Evolutionary conservation across 2,329 filamentous ascomycete species (phyloP), one percentile per base, ranked within the genome.

Genomic region (Aspergillus aculeatinus): DNA sequence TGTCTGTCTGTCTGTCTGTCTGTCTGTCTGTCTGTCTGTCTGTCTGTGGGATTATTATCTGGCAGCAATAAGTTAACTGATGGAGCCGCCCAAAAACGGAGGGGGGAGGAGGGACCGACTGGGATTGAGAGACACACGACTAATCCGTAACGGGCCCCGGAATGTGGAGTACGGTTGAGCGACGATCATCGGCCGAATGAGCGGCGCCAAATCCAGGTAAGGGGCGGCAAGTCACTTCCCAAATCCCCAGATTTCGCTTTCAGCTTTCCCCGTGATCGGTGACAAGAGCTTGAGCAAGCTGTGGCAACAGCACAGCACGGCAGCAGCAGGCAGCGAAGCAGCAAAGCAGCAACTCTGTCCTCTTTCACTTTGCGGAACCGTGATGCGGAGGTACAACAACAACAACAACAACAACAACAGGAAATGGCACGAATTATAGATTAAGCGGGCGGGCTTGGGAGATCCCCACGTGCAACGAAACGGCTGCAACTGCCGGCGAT

Each of bases 151-250:
- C 64, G 59, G 48, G 60, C 52, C 55, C 27, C 54, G 51, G 55
- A 61, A 59, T 51, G 62, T 60, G 62, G 57, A 62, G 60, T 21
- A 21, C 21, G 21, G 21, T 44, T 51, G 44, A 51, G 44, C 14
- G 51, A 29, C 42, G 35, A 27, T 44, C 51, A 21, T 50, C 29
- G 25, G 51, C 51, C 42, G 51, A 53, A 44, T 44, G 39, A 44
- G 39, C 39, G 39, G 16, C 39, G 39, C 39, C 39, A 9, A 44
- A 44, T 44, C 39, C 14, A 44, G 16, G 14, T 19, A 44, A 44
- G 39, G 39, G 39, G 39, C 39, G 39, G 39, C 16, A 44, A 44
- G 39, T 44, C 39, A 44, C 39, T 44, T 16, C 6, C 39, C 39
- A 16, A 44, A 44, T 44, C 39, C 39, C 39, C 35, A 53, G 51